phyloP scores from a whole-genome alignment of 129 eudicot species.

The Helianthus annuus region DNA sequence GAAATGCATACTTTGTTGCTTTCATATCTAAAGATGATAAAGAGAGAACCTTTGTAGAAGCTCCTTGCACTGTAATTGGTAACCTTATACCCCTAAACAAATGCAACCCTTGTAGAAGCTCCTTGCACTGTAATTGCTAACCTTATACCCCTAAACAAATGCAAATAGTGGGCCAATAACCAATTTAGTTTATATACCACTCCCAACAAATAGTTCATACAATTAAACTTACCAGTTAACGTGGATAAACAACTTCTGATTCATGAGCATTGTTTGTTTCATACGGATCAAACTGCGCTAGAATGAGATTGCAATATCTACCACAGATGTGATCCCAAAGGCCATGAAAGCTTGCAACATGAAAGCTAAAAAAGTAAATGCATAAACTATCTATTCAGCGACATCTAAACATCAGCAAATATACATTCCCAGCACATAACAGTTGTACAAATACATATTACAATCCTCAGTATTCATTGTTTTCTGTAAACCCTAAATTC shows the following conservation, averaged over 20 bases:
- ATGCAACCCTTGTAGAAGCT: no score
- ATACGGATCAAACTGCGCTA: conserved; percentile 23
- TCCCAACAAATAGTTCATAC: neutral
- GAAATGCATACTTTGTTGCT: conserved; percentile 36
- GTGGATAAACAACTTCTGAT: conserved; percentile 47
- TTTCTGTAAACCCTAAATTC: no score
- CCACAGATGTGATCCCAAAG: conserved; percentile 24
- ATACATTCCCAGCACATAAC: no score
- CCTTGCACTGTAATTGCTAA: conserved; percentile 18
- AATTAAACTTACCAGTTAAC: conserved; percentile 31
- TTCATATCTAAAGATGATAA: conserved; percentile 42
- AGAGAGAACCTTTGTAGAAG: conserved; percentile 40
- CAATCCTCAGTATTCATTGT: no score
- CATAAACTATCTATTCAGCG: no score
- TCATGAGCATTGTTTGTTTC: conserved; percentile 37
- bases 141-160: conserved; percentile 39
- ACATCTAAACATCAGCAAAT: no score
- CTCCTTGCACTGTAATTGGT: conserved; percentile 29
- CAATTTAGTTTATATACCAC: conserved; percentile 10
- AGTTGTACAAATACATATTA: no score
- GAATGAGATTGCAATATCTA: conserved; percentile 26
- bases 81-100: no score
- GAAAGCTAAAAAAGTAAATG: no score
- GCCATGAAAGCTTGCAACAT: conserved; percentile 25
- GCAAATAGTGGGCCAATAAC: conserved; percentile 14